These are phyloP conservation scores for Roridomyces roridus DNA, from an alignment of 768 basidiomycete genomes.

Conservation along the genomic window DNA sequence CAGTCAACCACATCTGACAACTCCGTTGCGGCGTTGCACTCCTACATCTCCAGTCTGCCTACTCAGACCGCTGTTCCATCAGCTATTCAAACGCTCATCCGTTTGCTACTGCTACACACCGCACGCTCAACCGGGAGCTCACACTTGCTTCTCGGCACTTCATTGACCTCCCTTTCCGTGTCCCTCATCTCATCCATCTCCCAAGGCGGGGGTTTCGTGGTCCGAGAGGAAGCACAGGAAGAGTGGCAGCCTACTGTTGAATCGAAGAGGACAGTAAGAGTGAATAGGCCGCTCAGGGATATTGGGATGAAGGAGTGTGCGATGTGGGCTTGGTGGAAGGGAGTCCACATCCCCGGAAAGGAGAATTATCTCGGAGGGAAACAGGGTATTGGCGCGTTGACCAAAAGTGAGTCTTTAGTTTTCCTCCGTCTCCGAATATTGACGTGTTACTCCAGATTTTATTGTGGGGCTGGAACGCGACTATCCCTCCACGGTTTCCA, in stretches of 20 bases:
- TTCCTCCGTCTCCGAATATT: background rate
- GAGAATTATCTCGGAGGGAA: constrained; percentile 50
- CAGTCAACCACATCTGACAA: constrained; percentile 24
- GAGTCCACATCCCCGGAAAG: constrained; percentile 57
- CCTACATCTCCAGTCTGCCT: constrained; percentile 70
- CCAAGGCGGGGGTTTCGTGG: constrained; percentile 76
- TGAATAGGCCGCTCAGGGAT: constrained; percentile 75
- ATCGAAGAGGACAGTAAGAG: constrained; percentile 41
- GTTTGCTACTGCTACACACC: constrained; percentile 74
- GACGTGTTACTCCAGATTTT: constrained; percentile 57
- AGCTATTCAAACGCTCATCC: constrained; percentile 63
- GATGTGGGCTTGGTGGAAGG: constrained; percentile 78
- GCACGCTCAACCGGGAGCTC: constrained; percentile 66
- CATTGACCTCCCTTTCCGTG: constrained; percentile 79
- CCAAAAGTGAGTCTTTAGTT: constrained; percentile 59
- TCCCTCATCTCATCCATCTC: constrained; percentile 76
- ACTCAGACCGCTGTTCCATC: constrained; percentile 73
- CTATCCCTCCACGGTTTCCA: constrained; percentile 87
- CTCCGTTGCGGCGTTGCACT: constrained; percentile 42
- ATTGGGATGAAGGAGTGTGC: constrained; percentile 82
- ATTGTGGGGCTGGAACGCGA: constrained; percentile 81
- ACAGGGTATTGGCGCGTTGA: constrained; percentile 69
- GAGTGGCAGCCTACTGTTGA: constrained; percentile 57
- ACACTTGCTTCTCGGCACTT: constrained; percentile 80
- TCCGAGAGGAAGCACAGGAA: constrained; percentile 73